Conservation (phyloP, 2,329 filamentous ascomycete species). For the Aureobasidium sp. region DNA sequence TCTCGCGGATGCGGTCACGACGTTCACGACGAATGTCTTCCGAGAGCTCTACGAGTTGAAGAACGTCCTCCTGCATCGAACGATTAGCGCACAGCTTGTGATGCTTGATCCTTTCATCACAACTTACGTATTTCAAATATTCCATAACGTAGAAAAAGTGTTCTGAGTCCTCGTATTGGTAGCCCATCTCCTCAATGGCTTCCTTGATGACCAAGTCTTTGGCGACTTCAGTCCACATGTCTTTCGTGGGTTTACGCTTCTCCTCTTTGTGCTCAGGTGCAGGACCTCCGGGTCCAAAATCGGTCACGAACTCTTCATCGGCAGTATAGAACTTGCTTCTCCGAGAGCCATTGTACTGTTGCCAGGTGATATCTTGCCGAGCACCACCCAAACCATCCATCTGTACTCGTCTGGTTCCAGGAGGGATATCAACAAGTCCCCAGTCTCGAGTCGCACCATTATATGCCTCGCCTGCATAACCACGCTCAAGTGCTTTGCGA, state of each 20-base stretch:
- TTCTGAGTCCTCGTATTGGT: slow-evolving; percentile 85
- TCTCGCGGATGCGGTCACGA: slow-evolving; percentile 52
- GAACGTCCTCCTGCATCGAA: slow-evolving; percentile 67
- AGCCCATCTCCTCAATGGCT: slow-evolving; percentile 76
- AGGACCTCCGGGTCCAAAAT: slow-evolving; percentile 29
- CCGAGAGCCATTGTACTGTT: slow-evolving; percentile 70
- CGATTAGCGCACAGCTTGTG: not conserved
- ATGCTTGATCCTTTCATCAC: not conserved
- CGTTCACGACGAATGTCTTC: slow-evolving; percentile 69
- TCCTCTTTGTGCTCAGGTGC: slow-evolving; percentile 12
- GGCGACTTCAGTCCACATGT: slow-evolving; percentile 94
- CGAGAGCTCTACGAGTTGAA: slow-evolving; percentile 73
- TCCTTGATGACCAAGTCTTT: slow-evolving; percentile 84
- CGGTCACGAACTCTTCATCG: slow-evolving; percentile 45
- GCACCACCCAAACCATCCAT: slow-evolving; percentile 74
- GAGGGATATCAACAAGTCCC: slow-evolving; percentile 77
- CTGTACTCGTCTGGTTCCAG: slow-evolving; percentile 72
- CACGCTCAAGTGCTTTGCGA: slow-evolving; percentile 61
- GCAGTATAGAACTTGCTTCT: slow-evolving; percentile 68
- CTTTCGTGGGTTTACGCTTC: slow-evolving; percentile 28
- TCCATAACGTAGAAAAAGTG: slow-evolving; percentile 89
- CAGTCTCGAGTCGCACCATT: slow-evolving; percentile 70
- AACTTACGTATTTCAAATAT: slow-evolving; percentile 78
- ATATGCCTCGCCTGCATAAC: slow-evolving; percentile 64
- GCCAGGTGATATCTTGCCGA: slow-evolving; percentile 70